Base-by-base conservation (phyloP, 2,329 filamentous ascomycete genomes). In the Aquanectria penicillioides region DNA sequence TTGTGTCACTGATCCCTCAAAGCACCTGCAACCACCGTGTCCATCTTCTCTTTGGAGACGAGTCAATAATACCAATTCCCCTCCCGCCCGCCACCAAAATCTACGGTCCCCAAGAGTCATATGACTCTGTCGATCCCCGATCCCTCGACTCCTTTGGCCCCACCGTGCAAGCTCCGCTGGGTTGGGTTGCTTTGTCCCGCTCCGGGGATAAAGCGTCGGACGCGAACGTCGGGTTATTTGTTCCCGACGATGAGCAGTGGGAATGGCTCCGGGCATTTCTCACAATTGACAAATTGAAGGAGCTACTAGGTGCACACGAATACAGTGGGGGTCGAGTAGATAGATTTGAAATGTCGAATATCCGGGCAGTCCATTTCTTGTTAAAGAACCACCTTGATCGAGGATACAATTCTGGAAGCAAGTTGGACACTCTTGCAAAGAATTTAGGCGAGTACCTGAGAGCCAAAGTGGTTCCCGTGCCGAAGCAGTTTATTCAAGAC, bases 151-250 rank as follows among this genome's bases (percentile, higher is more conserved):
- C 52, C 7, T 63, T 65, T 26, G 69, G 67, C 2, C 59, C 64
- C 15, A 68, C 65, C 2, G 57, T 59, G 3, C 53, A 44, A 20
- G 63, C 52, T 4, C 71, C 70, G 1, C 56, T 72, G 2, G 70
- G 70, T 1, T 66, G 66, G 37, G 50, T 73, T 17, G 70, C 64
- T 3, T 57, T 65, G 5, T 69, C 59, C 2, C 52, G 71, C 5
- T 69, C 69, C 1, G 71, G 71, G 6, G 57, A 81, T 57, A 81
- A 80, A 57, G 77, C 74, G 0, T 71, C 72, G 0, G 73, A 80
- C 59, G 71, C 70, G 31, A 80, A 80, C 53, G 71, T 78, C 17
- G 78, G 78, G 4, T 71, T 80, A 56, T 83, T 78, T 68, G 76
- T 79, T 11, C 66, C 74, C 15, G 62, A 74, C 41, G 65, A 68